A percentile compares a stretch with the other conserved stretches of the same genome.
phyloP scores from a whole-genome alignment of 495 filamentous ascomycete genomes.

The Aspergillus funiculosus region DNA sequence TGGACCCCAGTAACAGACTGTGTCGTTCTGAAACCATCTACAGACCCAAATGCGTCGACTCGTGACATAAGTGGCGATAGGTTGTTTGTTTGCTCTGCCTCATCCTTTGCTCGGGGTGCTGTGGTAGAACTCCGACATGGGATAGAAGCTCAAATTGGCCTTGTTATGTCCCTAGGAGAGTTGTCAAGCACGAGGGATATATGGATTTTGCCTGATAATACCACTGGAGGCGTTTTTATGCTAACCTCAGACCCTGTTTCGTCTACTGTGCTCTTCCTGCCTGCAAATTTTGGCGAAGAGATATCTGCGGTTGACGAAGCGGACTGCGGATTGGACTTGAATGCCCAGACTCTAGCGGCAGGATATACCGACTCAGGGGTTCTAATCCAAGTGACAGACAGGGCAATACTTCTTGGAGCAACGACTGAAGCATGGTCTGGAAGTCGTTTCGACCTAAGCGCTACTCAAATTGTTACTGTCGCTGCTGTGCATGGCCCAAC shows the following conservation, averaged over 20 bases:
- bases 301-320: conserved; percentile 38
- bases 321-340: conserved; percentile 43
- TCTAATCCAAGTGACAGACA: conserved; percentile 54
- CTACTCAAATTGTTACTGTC: conserved; percentile 20
- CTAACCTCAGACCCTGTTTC: conserved; percentile 39
- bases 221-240: conserved; percentile 34
- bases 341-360: conserved; percentile 53
- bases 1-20: conserved; percentile 81
- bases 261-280: conserved; percentile 33
- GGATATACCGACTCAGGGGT: conserved; percentile 32
- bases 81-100: conserved; percentile 38
- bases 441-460: conserved; percentile 16
- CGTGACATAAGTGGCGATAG: conserved; percentile 27
- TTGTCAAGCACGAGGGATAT: conserved; percentile 36
- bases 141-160: conserved; percentile 58
- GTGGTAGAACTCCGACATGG: conserved; percentile 69
- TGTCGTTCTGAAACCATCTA: conserved; percentile 40
- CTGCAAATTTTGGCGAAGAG: conserved; percentile 28
- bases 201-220: conserved; percentile 45
- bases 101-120: conserved; percentile 46
- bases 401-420: conserved; percentile 37
- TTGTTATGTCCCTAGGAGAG: conserved; percentile 46
- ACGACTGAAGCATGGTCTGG: conserved; percentile 17
- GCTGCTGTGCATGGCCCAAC: conserved; percentile 28
- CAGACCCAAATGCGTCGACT: conserved; percentile 15